Percentiles rank a stretch among this genome's conserved stretches.
Conservation (phyloP, 2,329 filamentous ascomycete species). For the Cryphonectria radicalis region DNA sequence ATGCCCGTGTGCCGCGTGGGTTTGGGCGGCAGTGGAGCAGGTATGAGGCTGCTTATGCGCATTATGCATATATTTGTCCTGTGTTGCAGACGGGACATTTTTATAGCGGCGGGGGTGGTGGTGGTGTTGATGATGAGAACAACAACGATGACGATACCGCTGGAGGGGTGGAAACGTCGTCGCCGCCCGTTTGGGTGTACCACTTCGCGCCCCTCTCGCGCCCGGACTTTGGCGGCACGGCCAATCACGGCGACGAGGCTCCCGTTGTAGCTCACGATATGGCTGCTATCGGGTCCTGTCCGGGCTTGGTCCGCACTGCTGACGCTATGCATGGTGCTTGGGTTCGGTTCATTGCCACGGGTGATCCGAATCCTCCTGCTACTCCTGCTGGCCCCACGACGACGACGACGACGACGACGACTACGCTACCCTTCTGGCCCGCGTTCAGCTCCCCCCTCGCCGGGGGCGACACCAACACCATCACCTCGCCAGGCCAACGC, state of each 20-base stretch:
- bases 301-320: conserved; percentile 45
- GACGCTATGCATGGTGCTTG: conserved; percentile 50
- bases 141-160: background rate
- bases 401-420: conserved; percentile 14
- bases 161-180: background rate
- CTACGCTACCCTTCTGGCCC: conserved; percentile 41
- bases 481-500: conserved; percentile 15
- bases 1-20: conserved; percentile 42
- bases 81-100: conserved; percentile 63
- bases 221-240: conserved; percentile 36
- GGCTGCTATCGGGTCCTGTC: conserved; percentile 37
- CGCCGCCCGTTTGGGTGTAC: conserved; percentile 42
- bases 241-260: conserved; percentile 54
- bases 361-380: conserved; percentile 29
- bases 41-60: conserved; percentile 63
- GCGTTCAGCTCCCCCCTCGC: conserved; percentile 39
- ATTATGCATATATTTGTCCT: conserved; percentile 68
- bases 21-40: conserved; percentile 61
- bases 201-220: conserved; percentile 55
- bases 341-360: conserved; percentile 41
- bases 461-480: conserved; percentile 11
- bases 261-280: conserved; percentile 50
- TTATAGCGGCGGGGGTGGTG: conserved; percentile 30
- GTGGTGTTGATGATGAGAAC: no score
- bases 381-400: conserved; percentile 29